phyloP scores from a whole-genome alignment of 176 grass and related monocot species.

The Typha latifolia region DNA sequence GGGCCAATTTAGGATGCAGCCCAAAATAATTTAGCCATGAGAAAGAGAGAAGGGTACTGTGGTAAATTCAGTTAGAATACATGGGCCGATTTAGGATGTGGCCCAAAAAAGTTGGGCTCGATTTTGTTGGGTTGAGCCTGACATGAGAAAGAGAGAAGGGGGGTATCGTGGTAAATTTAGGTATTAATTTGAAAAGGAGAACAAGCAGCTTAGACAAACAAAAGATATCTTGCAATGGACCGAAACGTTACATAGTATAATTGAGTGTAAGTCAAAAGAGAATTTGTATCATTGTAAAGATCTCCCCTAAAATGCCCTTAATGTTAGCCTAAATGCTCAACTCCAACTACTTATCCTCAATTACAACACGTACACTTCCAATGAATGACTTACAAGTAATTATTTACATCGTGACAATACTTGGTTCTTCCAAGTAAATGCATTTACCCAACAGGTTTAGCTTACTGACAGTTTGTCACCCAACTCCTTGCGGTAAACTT shows the following conservation, averaged over 20 bases:
- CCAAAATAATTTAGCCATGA: too few relatives aligned
- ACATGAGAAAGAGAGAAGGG: too few relatives aligned
- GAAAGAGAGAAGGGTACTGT: too few relatives aligned
- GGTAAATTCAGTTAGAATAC: too few relatives aligned
- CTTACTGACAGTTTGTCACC: constrained; percentile 37
- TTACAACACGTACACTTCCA: not conserved
- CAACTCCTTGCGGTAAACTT: constrained; percentile 82
- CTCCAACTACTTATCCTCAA: not conserved
- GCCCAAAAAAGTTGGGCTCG: too few relatives aligned
- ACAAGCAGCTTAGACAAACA: not conserved
- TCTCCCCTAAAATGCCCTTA: not conserved
- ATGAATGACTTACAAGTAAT: not conserved
- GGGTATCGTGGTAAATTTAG: too few relatives aligned
- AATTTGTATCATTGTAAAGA: too few relatives aligned
- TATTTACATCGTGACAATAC: not conserved
- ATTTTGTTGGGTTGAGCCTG: too few relatives aligned
- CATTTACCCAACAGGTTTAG: not conserved
- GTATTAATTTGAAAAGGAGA: not conserved
- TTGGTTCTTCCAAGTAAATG: not conserved
- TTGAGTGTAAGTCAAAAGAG: too few relatives aligned
- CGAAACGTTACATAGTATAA: not conserved
- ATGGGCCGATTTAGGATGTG: too few relatives aligned
- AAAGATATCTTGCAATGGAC: not conserved
- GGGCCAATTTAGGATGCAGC: too few relatives aligned
- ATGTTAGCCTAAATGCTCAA: not conserved